Evolutionary conservation across 306 rosid species (phyloP).

Genomic region (Canavalia gladiata): DNA sequence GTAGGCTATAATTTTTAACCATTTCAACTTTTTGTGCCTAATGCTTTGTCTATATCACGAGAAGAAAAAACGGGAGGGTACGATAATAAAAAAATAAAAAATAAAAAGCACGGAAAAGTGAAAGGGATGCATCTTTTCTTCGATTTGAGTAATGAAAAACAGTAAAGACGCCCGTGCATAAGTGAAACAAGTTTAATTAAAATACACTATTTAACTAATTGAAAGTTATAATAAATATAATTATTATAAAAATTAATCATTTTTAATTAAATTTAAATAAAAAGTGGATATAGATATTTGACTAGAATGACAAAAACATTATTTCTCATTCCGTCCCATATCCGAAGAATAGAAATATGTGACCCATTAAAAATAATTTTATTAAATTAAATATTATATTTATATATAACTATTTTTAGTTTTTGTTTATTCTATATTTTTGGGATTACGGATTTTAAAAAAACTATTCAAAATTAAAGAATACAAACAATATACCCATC

Average conservation of each 20-base stretch:
- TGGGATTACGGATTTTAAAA: no score
- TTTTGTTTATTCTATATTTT: no score
- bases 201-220: no score
- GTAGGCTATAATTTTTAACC: constrained; percentile 16
- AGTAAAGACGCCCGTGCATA: no score
- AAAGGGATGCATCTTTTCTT: neutral
- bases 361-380: neutral
- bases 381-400: no score
- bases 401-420: no score
- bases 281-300: neutral
- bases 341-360: neutral
- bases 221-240: no score
- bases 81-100: neutral
- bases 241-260: no score
- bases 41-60: neutral
- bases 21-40: constrained; percentile 29
- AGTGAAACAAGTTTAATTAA: no score
- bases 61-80: neutral
- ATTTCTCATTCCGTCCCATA: neutral
- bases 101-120: neutral
- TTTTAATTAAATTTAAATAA: no score
- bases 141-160: neutral
- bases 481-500: neutral
- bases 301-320: neutral
- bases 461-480: no score